Evolutionary conservation across 371 early-diverging fungal genomes (phyloP), one percentile per base, ranked within the genome.

Genomic region (Mucor lusitanicus): DNA sequence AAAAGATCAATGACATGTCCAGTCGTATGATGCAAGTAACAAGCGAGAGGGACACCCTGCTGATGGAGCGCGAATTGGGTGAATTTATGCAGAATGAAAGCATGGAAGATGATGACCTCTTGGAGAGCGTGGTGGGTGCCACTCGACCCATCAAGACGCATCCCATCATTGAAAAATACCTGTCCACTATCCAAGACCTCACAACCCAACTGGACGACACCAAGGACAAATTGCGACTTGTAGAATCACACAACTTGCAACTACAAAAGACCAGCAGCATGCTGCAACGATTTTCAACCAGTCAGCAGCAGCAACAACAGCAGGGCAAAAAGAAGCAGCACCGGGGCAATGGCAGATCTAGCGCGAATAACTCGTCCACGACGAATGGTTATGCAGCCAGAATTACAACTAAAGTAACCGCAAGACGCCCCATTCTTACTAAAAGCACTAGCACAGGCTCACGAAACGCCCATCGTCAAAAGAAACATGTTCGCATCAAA

Each of bases 21-120:
- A 44, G 15, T 2, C 81, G 85, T 35, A 70, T 90, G 1, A 73
- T 77, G 30, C 77, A 82, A 61, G 77, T 81, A 12, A 80, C 84
- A 12, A 84, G 83, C 21, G 87, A 90, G 68, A 78, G 88, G 50
- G 88, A 90, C 39, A 86, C 87, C 0, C 76, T 88, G 1, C 58
- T 87, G 53, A 79, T 87, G 59, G 87, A 88, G 58, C 82, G 84
- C 33, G 86, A 84, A 48, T 66, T 80, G 42, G 76, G 74, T 28
- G 72, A 78, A 58, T 74, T 80, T 30, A 65, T 76, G 73, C 63
- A 72, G 44, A 59, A 59, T 19, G 68, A 65, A 15, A 54, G 62
- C n/a, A 4, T 33, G 7, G 64, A 63, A 11, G 60, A 58, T 27
- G 64, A 62, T 59, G 25, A 54, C 12, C 59, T 72, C 25, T 69